phyloP scores from a whole-genome alignment of 2,329 filamentous ascomycete species.

The Polytolypa hystricis region DNA sequence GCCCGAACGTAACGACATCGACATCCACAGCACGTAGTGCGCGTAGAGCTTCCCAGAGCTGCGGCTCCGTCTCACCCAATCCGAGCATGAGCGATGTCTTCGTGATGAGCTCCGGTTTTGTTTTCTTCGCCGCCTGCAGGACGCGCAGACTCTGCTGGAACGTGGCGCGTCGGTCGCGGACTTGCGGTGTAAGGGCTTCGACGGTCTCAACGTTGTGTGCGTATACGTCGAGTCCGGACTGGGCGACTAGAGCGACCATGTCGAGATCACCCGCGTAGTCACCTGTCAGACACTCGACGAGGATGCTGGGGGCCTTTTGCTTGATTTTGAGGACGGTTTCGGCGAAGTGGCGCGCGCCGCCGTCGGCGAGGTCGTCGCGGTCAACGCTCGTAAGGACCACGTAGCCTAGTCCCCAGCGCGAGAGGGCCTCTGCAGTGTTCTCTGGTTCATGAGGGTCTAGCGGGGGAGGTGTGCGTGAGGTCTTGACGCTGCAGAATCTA shows the following conservation, averaged over 20 bases:
- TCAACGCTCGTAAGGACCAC: constrained; percentile 92
- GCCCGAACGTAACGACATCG: constrained; percentile 96
- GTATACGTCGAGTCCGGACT: constrained; percentile 86
- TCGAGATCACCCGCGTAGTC: constrained; percentile 79
- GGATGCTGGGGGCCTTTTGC: constrained; percentile 46
- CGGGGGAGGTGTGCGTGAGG: constrained; percentile 60
- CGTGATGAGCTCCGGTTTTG: constrained; percentile 72
- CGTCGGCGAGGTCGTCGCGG: constrained; percentile 81
- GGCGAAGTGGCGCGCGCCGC: constrained; percentile 79
- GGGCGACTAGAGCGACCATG: constrained; percentile 74
- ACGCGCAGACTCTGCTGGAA: constrained; percentile 79
- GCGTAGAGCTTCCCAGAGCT: constrained; percentile 67
- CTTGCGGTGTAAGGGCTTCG: constrained; percentile 77
- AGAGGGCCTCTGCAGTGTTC: constrained; percentile 86
- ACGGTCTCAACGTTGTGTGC: constrained; percentile 96
- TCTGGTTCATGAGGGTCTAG: constrained; percentile 94
- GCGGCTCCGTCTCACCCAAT: constrained; percentile 79
- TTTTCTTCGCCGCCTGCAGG: constrained; percentile 68
- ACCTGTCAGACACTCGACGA: constrained; percentile 48
- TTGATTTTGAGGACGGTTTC: constrained; percentile 94
- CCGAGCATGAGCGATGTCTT: constrained; percentile 98
- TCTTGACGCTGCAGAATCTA: constrained; percentile 96
- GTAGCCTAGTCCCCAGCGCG: constrained; percentile 88
- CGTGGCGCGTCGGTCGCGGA: constrained; percentile 78
- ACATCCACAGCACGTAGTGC: constrained; percentile 72